Evolutionary conservation across 805 yeast species (phyloP).

Genomic region (Hermanozyma aechmeae): DNA sequence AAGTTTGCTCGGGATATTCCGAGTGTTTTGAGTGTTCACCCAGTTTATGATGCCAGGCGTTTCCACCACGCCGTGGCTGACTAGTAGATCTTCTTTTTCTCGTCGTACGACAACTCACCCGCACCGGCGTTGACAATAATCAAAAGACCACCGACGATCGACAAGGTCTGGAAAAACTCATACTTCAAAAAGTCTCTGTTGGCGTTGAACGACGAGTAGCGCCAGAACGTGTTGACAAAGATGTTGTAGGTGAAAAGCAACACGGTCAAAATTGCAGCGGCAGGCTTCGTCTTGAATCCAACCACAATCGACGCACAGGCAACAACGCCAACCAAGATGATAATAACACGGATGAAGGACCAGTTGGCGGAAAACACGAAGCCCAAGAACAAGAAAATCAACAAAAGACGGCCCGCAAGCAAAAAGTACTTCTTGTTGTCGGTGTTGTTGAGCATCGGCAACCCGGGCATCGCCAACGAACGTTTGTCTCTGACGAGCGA

Average conservation of each 20-base stretch:
- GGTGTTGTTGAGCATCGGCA: conserved; percentile 62
- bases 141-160: conserved; percentile 89
- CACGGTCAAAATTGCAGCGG: conserved; percentile 64
- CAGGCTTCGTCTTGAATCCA: conserved; percentile 88
- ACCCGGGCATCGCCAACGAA: conserved; percentile 59
- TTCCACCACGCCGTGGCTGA: too few relatives aligned
- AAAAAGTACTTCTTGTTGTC: conserved; percentile 74
- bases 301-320: conserved; percentile 73
- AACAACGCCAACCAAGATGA: conserved; percentile 60
- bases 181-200: conserved; percentile 84
- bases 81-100: conserved; percentile 88
- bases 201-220: conserved; percentile 56
- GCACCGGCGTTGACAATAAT: conserved; percentile 94
- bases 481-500: conserved; percentile 71
- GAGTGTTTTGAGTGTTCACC: too few relatives aligned
- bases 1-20: too few relatives aligned
- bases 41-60: too few relatives aligned
- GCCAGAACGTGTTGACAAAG: conserved; percentile 84
- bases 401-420: conserved; percentile 79
- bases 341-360: conserved; percentile 54
- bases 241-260: conserved; percentile 70
- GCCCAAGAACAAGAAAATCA: conserved; percentile 77
- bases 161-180: conserved; percentile 89
- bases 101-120: conserved; percentile 87
- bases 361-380: conserved; percentile 71